Base-by-base conservation (phyloP, 208 protist species). In the Borovskyia barvae region DNA sequence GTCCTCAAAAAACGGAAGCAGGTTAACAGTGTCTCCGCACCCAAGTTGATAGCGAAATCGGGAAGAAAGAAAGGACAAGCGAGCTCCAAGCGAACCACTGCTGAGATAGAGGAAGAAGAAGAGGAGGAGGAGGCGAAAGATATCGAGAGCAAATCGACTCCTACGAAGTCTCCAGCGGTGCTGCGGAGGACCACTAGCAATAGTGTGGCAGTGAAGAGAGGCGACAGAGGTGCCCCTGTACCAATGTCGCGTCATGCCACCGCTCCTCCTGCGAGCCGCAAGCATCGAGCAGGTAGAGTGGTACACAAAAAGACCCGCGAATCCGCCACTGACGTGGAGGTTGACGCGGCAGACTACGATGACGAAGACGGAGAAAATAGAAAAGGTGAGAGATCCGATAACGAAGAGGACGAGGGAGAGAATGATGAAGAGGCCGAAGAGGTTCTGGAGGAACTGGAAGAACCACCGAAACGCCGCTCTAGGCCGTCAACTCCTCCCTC, bases 101-200 rank as follows among this genome's bases (percentile, higher is more conserved):
- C 39, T 17, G 57, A 19, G n/a, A 2, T 36, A 8, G 49, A 47
- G 43, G 47, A 26, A 4, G 45, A n/a, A 11, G 57, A 12, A 28
- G 42, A 75, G 37, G 39, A 45, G 9, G 47, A 52, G 17, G 35
- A 54, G 11, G 48, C 37, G 25, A 0, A 33, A n/a, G 43, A 74
- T 20, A 61, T 65, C 5, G 57, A 85, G 33, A 58, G 62, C 12
- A 57, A 66, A 24, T 50, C 33, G 3, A 45, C 66, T 20, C 2
- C 12, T 1, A 42, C 49, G 30, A 62, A 40, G 30, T 12, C 26
- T 28, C n/a, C 20, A 9, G 26, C 5, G 8, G 51, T 20, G 52
- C 48, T n/a, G n/a, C n/a, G n/a, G n/a, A n/a, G n/a, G n/a, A n/a
- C n/a, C n/a, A n/a, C n/a, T n/a, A n/a, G n/a, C n/a, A n/a, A n/a